Evolutionary conservation across 768 basidiomycete species (phyloP).

Genomic region (Epithele typhae): DNA sequence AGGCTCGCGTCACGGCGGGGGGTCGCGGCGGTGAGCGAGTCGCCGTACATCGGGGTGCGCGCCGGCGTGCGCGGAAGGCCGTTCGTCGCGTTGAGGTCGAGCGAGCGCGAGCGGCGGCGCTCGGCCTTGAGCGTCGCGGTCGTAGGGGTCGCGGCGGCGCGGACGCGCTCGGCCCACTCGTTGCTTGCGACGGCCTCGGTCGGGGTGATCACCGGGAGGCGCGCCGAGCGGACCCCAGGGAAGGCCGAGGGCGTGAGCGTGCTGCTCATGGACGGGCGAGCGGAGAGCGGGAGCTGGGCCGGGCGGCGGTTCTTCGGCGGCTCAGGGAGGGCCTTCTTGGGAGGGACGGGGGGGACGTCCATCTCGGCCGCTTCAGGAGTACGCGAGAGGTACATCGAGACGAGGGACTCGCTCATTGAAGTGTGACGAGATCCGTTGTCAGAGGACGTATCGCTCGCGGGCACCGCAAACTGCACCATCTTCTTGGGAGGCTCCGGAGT

Average conservation of each 20-base stretch:
- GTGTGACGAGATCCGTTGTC: slow-evolving; percentile 5
- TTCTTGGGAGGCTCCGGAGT: slow-evolving; percentile 12
- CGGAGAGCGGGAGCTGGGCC: slow-evolving; percentile 14
- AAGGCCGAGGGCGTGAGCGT: slow-evolving; percentile 9
- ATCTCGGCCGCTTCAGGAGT: slow-evolving; percentile 7
- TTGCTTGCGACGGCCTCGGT: slow-evolving; percentile 11
- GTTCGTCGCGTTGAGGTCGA: slow-evolving; percentile 16
- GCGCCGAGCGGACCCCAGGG: slow-evolving; percentile 8
- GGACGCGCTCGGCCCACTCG: slow-evolving; percentile 19
- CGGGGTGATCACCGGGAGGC: slow-evolving; percentile 8
- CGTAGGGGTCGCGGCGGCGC: slow-evolving; percentile 10
- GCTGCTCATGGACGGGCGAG: slow-evolving; percentile 12
- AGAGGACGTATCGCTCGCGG: neutral
- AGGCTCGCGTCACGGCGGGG: slow-evolving; percentile 11
- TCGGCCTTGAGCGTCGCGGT: slow-evolving; percentile 12
- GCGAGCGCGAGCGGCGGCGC: slow-evolving; percentile 20
- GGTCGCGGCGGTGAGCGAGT: neutral
- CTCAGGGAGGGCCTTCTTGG: slow-evolving; percentile 5
- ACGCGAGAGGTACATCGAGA: slow-evolving; percentile 26
- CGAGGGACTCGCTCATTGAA: slow-evolving; percentile 20
- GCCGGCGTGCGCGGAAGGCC: slow-evolving; percentile 12
- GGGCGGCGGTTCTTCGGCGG: slow-evolving; percentile 8
- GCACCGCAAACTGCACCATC: neutral
- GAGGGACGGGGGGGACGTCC: slow-evolving; percentile 15
- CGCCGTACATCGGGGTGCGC: slow-evolving; percentile 10